Evolutionary conservation across 73 alveolate species (phyloP).

Genomic region (Tetrahymena malaccensis): DNA sequence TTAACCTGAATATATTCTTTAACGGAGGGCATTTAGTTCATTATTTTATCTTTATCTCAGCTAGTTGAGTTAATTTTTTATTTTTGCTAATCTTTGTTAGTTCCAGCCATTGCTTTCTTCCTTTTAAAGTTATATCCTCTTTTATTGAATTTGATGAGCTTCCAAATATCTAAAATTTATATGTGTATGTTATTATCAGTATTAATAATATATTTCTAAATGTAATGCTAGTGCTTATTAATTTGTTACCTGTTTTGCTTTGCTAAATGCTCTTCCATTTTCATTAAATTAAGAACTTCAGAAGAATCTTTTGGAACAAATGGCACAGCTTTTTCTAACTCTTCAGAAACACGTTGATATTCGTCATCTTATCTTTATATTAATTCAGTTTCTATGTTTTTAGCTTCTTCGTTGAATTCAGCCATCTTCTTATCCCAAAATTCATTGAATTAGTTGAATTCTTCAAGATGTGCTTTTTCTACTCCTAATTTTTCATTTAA

Average conservation of each 20-base stretch:
- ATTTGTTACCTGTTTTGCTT: conserved; percentile 29
- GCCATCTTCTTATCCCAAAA: conserved; percentile 44
- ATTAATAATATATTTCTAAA: not conserved
- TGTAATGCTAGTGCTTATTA: not conserved
- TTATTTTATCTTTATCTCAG: conserved; percentile 24
- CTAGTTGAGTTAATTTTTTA: conserved; percentile 18
- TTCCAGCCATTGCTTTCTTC: conserved; percentile 33
- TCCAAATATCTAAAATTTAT: conserved; percentile 38
- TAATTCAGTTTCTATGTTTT: conserved; percentile 17
- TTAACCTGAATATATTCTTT: conserved; percentile 33
- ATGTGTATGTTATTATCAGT: not conserved
- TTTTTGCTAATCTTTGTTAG: conserved; percentile 29
- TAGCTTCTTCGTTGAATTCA: conserved; percentile 38
- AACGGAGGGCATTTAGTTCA: conserved; percentile 38
- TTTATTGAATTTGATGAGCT: conserved; percentile 42
- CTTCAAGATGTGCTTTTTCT: conserved; percentile 42
- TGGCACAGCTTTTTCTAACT: conserved; percentile 43
- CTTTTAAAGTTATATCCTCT: conserved; percentile 1
- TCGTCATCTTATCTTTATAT: conserved; percentile 12
- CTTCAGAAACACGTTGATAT: conserved; percentile 9
- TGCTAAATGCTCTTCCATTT: conserved; percentile 49
- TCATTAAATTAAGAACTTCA: conserved; percentile 46
- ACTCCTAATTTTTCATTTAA: conserved; percentile 18
- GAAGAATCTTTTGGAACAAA: conserved; percentile 41
- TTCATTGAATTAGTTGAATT: conserved; percentile 31